Evolutionary conservation across 2,329 filamentous ascomycete genomes (phyloP).

Genomic region (Rutstroemia sp.): DNA sequence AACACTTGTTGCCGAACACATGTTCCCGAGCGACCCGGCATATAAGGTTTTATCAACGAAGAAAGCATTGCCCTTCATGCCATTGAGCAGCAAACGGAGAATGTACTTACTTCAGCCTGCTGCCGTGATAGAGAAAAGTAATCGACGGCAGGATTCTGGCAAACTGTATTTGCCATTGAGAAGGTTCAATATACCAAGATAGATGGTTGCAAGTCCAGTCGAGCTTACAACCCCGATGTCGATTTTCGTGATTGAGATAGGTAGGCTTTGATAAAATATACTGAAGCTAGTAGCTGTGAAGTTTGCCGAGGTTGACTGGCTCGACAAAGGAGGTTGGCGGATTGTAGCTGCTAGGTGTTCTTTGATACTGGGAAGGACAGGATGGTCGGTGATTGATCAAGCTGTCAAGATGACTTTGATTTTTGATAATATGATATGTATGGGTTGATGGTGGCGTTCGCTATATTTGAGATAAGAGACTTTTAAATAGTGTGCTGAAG

Average conservation of each 20-base stretch:
- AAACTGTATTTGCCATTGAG: slow-evolving; percentile 15
- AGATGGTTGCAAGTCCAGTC: slow-evolving; percentile 3
- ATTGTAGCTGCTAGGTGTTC: background rate
- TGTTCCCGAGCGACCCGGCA: too few relatives aligned
- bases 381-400: background rate
- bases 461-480: background rate
- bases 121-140: slow-evolving; percentile 16
- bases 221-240: slow-evolving; percentile 2
- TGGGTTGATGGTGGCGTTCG: slow-evolving; percentile 5
- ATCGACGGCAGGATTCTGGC: slow-evolving; percentile 15
- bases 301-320: slow-evolving; percentile 4
- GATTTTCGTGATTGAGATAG: background rate
- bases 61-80: background rate
- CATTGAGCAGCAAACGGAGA: background rate
- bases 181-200: background rate
- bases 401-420: background rate
- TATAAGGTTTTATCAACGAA: background rate
- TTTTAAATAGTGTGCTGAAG: slow-evolving; percentile 3
- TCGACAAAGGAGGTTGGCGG: slow-evolving; percentile 1
- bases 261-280: slow-evolving; percentile 2
- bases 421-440: background rate
- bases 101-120: slow-evolving; percentile 17
- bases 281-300: background rate
- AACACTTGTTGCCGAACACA: too few relatives aligned
- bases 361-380: slow-evolving; percentile 1